Conservation (phyloP, 78 protist species). For the Diacronema lutheri region DNA sequence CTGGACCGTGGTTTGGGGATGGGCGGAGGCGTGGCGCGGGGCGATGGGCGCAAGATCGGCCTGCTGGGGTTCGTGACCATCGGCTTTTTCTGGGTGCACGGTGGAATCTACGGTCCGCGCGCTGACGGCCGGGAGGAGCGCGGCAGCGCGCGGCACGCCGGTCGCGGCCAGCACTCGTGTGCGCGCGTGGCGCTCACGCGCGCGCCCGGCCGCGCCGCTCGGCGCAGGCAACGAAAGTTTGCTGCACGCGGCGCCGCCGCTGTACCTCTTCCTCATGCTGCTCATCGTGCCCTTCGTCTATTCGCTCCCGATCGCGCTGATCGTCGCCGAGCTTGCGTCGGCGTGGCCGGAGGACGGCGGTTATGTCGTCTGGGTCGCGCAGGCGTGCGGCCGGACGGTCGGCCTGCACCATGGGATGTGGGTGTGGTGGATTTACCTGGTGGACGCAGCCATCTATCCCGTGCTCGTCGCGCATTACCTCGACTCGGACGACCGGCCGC, state of each 20-base stretch:
- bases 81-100: slow-evolving; percentile 23
- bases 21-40: neutral
- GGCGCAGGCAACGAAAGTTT: neutral
- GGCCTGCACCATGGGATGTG: neutral
- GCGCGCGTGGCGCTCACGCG: too few species aligned
- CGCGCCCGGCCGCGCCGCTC: too few species aligned
- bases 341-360: slow-evolving; percentile 14
- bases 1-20: too few species aligned
- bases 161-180: too few species aligned
- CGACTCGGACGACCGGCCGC: neutral
- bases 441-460: slow-evolving; percentile 7
- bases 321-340: neutral
- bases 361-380: neutral
- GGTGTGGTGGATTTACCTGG: slow-evolving; percentile 13
- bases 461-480: neutral
- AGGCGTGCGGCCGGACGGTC: neutral
- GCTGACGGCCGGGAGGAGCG: too few species aligned
- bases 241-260: neutral
- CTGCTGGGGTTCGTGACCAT: neutral
- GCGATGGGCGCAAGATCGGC: neutral
- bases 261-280: slow-evolving; percentile 3
- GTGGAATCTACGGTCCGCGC: neutral
- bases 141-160: too few species aligned
- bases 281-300: neutral
- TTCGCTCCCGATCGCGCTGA: slow-evolving; percentile 21